These are phyloP conservation scores for Melaleuca alternifolia DNA, from an alignment of 345 rosid species.

Conservation along the genomic window DNA sequence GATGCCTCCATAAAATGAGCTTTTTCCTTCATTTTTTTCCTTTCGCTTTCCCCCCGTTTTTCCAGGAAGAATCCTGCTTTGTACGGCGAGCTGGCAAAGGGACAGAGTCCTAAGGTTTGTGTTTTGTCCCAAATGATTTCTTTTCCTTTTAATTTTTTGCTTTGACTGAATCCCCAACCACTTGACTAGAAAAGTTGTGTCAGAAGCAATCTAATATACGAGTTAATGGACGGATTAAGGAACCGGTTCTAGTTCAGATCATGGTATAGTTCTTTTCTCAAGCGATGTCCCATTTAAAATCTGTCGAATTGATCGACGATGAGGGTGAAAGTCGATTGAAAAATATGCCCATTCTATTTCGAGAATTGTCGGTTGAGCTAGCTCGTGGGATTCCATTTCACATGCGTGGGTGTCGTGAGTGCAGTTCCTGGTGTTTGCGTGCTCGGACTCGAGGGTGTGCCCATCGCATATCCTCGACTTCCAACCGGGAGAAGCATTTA, in stretches of 20 bases:
- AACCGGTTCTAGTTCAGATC: not conserved
- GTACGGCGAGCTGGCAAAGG: constrained; percentile 57
- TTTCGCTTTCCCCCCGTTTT: not conserved
- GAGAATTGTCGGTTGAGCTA: not conserved
- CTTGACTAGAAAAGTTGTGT: not conserved
- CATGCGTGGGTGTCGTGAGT: not conserved
- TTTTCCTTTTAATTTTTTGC: not conserved
- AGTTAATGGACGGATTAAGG: not conserved
- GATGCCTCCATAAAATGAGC: not conserved
- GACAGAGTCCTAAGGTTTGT: constrained; percentile 79
- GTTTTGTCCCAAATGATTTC: not conserved
- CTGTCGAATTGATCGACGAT: not conserved
- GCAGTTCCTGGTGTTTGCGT: constrained; percentile 95
- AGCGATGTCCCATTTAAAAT: not conserved
- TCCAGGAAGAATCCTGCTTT: constrained; percentile 56
- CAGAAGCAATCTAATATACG: not conserved
- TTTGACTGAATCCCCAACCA: not conserved
- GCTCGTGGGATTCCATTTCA: not conserved
- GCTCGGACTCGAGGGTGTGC: constrained; percentile 95
- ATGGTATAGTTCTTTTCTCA: not conserved
- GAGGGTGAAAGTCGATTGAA: not conserved
- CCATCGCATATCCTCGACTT: constrained; percentile 86
- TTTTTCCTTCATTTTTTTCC: not conserved
- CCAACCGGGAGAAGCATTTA: constrained; percentile 93
- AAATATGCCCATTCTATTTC: not conserved